Conservation (phyloP, 1,139 yeast genomes). For the Saccharomyces hybrid region DNA sequence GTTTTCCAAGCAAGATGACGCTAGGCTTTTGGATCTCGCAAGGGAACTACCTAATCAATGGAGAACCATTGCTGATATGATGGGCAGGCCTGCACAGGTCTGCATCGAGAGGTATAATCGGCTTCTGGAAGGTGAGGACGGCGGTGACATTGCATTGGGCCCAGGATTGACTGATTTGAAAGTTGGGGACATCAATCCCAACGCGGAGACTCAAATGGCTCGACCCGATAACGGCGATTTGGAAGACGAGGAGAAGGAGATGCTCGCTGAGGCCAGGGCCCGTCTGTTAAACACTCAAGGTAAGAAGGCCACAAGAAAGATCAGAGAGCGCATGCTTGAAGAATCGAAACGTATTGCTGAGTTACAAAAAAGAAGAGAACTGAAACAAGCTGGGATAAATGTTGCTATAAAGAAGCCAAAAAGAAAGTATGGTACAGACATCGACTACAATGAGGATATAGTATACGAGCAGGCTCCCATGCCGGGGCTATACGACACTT, state of each 20-base stretch:
- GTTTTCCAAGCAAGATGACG: constrained; percentile 79
- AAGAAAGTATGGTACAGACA: constrained; percentile 51
- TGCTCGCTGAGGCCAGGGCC: constrained; percentile 90
- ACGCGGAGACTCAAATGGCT: constrained; percentile 79
- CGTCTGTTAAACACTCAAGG: constrained; percentile 91
- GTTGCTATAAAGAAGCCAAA: constrained; percentile 37
- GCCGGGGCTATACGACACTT: constrained; percentile 61
- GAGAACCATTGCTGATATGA: constrained; percentile 75
- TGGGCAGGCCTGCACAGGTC: constrained; percentile 82
- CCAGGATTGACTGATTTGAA: constrained; percentile 33
- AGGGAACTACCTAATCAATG: constrained; percentile 84
- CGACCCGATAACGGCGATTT: constrained; percentile 70
- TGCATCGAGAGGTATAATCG: constrained; percentile 84
- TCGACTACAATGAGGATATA: constrained; percentile 78
- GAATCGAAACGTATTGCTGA: constrained; percentile 69
- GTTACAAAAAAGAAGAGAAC: constrained; percentile 74
- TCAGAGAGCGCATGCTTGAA: constrained; percentile 72
- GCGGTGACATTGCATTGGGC: constrained; percentile 48
- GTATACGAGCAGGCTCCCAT: constrained; percentile 73
- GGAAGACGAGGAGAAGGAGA: constrained; percentile 85
- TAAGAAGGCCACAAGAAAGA: constrained; percentile 86
- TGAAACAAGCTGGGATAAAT: constrained; percentile 78
- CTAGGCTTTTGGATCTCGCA: constrained; percentile 57
- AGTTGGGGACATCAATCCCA: constrained; percentile 55
- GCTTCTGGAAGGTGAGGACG: constrained; percentile 50